phyloP scores from a whole-genome alignment of 2,329 filamentous ascomycete genomes.

The Sporothrix dimorphospora region DNA sequence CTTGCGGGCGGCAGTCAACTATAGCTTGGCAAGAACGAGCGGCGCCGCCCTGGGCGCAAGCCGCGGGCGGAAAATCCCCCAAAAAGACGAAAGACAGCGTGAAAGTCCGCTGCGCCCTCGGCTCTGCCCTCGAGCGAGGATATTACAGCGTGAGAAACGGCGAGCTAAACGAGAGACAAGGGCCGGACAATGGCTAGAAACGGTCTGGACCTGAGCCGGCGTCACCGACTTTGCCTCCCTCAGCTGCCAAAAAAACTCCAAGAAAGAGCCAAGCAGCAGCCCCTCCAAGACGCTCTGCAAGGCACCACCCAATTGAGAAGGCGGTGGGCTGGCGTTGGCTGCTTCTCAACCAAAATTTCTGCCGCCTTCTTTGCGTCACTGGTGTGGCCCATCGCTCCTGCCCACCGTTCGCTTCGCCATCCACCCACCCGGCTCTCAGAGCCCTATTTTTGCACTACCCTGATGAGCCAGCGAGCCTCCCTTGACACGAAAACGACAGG shows the following conservation, averaged over 20 bases:
- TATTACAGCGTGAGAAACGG: conserved; percentile 19
- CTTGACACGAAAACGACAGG: neutral
- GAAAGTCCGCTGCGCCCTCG: neutral
- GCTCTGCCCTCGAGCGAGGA: conserved; percentile 5
- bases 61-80: no score
- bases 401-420: neutral
- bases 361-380: conserved; percentile 20
- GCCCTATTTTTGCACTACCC: conserved; percentile 9
- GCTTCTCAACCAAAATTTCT: conserved; percentile 22
- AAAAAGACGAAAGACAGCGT: neutral
- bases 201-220: conserved; percentile 8
- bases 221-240: conserved; percentile 21
- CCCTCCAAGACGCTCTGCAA: neutral
- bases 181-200: neutral
- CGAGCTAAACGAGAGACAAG: neutral
- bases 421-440: conserved; percentile 14
- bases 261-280: neutral
- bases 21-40: neutral
- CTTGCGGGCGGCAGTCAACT: neutral
- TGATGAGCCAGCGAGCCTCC: neutral
- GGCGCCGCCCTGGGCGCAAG: conserved; percentile 4
- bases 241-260: neutral
- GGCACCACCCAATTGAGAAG: neutral
- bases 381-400: neutral
- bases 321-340: neutral